Conservation (phyloP, 257 asterid genomes). For the Lithospermum erythrorhizon region DNA sequence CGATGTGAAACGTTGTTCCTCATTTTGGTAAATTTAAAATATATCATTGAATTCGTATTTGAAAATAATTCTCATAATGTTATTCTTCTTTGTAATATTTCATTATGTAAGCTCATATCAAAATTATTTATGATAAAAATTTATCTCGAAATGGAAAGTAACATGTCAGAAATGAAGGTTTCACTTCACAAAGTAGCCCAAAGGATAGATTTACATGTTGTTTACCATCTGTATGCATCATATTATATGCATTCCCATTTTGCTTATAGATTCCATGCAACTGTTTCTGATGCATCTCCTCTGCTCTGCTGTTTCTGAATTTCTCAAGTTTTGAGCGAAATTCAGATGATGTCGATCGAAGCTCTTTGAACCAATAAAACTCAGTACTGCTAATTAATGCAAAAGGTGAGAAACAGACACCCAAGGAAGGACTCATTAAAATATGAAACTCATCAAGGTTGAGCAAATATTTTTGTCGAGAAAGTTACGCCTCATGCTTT, state of each 20-base stretch:
- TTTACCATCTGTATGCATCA: slow-evolving; percentile 23
- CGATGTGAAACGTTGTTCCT: no score
- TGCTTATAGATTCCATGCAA: slow-evolving; percentile 13
- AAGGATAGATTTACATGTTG: slow-evolving; percentile 1
- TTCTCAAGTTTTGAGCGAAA: slow-evolving; percentile 35
- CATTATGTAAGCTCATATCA: no score
- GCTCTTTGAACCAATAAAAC: slow-evolving; percentile 28
- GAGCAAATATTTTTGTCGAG: background rate
- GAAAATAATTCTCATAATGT: no score
- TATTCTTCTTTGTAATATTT: no score
- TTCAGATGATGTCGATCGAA: slow-evolving; percentile 32
- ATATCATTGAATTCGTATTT: no score
- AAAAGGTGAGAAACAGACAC: slow-evolving; percentile 3
- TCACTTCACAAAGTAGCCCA: background rate
- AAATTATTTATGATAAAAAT: no score
- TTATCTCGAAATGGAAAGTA: no score
- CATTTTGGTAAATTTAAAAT: no score
- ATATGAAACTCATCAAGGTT: background rate
- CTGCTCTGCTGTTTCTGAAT: slow-evolving; percentile 32
- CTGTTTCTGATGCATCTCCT: slow-evolving; percentile 23
- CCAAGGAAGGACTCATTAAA: background rate
- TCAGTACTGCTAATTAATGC: background rate
- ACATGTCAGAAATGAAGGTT: background rate
- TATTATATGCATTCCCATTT: slow-evolving; percentile 15
- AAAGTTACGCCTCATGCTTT: slow-evolving; percentile 1